Percentiles rank a stretch among this genome's conserved stretches.
Conservation (phyloP, 345 rosid genomes). For the Sisymbrium irio region DNA sequence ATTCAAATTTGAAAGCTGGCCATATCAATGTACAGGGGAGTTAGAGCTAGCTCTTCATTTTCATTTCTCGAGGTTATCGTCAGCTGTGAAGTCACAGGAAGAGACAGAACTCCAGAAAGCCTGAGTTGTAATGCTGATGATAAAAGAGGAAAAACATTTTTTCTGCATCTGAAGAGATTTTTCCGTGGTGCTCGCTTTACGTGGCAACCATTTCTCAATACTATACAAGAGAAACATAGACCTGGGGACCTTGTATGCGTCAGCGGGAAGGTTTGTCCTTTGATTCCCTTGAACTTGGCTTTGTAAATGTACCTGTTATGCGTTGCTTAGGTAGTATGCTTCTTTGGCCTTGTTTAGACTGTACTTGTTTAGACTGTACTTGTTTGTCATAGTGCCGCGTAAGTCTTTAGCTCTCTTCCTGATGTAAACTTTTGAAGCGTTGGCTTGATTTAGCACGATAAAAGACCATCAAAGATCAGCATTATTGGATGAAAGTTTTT, state of each 20-base stretch:
- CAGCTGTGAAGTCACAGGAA: slow-evolving; percentile 55
- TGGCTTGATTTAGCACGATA: slow-evolving; percentile 1
- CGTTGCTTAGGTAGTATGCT: slow-evolving; percentile 13
- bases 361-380: too few species aligned
- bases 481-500: slow-evolving; percentile 5
- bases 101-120: slow-evolving; percentile 36
- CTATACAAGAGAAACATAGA: slow-evolving; percentile 56
- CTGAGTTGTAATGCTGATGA: slow-evolving; percentile 26
- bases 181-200: slow-evolving; percentile 84
- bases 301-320: neutral
- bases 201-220: slow-evolving; percentile 62
- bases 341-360: neutral
- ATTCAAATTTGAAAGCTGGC: slow-evolving; percentile 4
- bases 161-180: slow-evolving; percentile 83
- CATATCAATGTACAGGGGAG: slow-evolving; percentile 55
- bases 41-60: slow-evolving; percentile 61
- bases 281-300: slow-evolving; percentile 8
- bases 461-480: neutral
- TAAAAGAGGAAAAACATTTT: slow-evolving; percentile 45
- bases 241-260: slow-evolving; percentile 78
- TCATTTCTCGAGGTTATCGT: slow-evolving; percentile 87
- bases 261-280: slow-evolving; percentile 71
- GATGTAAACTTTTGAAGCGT: neutral
- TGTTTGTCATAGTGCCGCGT: neutral
- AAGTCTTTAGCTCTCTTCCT: neutral